Conservation (phyloP, 106 monocot genomes). For the Dioscorea dumetorum region DNA sequence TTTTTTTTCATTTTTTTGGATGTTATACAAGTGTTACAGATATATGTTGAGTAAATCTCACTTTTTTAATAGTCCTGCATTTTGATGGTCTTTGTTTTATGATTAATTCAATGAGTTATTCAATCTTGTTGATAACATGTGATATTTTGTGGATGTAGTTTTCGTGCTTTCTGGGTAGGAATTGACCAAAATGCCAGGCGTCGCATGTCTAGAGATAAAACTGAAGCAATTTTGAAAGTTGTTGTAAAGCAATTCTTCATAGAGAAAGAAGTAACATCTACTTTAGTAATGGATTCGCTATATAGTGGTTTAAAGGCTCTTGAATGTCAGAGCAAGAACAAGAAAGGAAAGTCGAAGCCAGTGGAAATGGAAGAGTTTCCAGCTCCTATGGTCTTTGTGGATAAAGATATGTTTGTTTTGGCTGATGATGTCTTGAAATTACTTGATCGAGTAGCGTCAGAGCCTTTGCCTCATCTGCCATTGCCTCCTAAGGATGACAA, state of each 20-base stretch:
- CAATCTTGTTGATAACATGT: too few species aligned
- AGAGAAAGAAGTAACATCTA: slow-evolving; percentile 98
- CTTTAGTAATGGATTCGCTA: slow-evolving; percentile 94
- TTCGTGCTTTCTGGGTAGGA: slow-evolving; percentile 70
- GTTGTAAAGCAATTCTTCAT: slow-evolving; percentile 87
- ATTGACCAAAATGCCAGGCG: slow-evolving; percentile 40
- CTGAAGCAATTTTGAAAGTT: slow-evolving; percentile 63
- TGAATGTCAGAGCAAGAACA: slow-evolving; percentile 67
- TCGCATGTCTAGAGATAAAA: slow-evolving; percentile 71
- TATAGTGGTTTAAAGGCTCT: slow-evolving; percentile 86
- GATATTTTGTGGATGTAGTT: slow-evolving; percentile 38
- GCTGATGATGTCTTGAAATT: slow-evolving; percentile 71
- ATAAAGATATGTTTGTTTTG: slow-evolving; percentile 76
- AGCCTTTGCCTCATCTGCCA: slow-evolving; percentile 52
- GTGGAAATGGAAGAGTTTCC: slow-evolving; percentile 47
- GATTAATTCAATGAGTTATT: too few species aligned
- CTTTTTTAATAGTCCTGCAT: background rate
- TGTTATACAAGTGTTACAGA: too few species aligned
- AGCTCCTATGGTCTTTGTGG: slow-evolving; percentile 55
- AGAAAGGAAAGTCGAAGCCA: slow-evolving; percentile 29
- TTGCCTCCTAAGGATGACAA: slow-evolving; percentile 84
- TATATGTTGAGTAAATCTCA: background rate
- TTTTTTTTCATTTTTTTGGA: background rate
- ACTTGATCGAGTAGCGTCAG: slow-evolving; percentile 61
- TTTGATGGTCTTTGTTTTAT: background rate